A percentile compares a stretch with the other conserved stretches of the same genome.
Conservation (phyloP, 805 yeast species). For the Myxozyma mucilagina region DNA sequence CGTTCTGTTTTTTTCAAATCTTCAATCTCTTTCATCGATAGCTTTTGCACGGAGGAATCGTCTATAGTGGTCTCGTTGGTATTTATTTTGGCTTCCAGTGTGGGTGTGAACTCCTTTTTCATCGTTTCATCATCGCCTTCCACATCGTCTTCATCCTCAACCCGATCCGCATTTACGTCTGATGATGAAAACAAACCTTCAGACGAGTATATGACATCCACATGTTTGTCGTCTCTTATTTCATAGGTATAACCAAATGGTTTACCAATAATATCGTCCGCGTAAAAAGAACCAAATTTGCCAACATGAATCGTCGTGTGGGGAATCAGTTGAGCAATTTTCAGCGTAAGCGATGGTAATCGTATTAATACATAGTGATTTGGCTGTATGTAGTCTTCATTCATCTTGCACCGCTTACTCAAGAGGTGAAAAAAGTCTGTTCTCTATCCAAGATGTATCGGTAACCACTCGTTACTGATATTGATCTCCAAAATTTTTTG, state of each 20-base stretch:
- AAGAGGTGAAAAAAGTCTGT: neutral
- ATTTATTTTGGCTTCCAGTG: constrained; percentile 30
- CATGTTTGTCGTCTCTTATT: constrained; percentile 54
- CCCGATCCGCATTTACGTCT: constrained; percentile 19
- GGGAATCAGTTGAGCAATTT: constrained; percentile 65
- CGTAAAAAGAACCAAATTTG: constrained; percentile 84
- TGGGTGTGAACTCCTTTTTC: neutral
- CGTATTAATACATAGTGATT: constrained; percentile 63
- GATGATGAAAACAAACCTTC: constrained; percentile 29
- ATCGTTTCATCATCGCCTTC: constrained; percentile 36
- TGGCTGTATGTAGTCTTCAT: constrained; percentile 43
- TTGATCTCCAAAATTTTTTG: neutral
- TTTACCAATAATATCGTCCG: constrained; percentile 72
- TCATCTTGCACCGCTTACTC: neutral
- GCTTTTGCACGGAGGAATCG: constrained; percentile 69
- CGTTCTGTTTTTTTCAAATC: constrained; percentile 61
- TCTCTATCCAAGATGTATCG: neutral
- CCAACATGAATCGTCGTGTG: constrained; percentile 72
- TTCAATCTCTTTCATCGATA: constrained; percentile 81
- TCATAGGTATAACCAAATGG: constrained; percentile 91
- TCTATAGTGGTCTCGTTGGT: constrained; percentile 65
- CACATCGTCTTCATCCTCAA: constrained; percentile 26
- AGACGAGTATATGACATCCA: constrained; percentile 32
- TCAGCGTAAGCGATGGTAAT: constrained; percentile 78
- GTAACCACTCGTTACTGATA: neutral